phyloP scores from a whole-genome alignment of 495 filamentous ascomycete genomes.

The Penicillium canariense region DNA sequence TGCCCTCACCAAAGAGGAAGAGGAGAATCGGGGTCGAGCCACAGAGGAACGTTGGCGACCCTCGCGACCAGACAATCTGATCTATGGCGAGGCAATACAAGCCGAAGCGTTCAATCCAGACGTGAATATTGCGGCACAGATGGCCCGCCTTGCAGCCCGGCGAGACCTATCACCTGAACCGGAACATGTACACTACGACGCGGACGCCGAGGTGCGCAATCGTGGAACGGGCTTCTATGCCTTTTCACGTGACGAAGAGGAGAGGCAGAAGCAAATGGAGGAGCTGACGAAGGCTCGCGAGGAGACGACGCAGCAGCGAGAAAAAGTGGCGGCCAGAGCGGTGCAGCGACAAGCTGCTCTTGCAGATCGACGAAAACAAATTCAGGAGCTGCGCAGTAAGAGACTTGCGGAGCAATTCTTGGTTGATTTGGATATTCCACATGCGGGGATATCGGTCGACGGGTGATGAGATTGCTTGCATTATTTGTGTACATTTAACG shows the following conservation, averaged over 20 bases:
- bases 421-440: background rate
- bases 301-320: slow-evolving; percentile 63
- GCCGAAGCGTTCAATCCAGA: slow-evolving; percentile 73
- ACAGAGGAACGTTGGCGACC: slow-evolving; percentile 56
- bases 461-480: background rate
- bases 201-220: slow-evolving; percentile 72
- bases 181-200: slow-evolving; percentile 78
- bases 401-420: background rate
- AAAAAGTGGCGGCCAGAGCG: slow-evolving; percentile 3
- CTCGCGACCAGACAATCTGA: slow-evolving; percentile 63
- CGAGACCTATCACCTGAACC: slow-evolving; percentile 75
- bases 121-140: slow-evolving; percentile 54
- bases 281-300: slow-evolving; percentile 61
- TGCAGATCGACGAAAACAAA: slow-evolving; percentile 4
- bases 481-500: background rate
- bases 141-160: slow-evolving; percentile 69
- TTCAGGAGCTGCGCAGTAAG: slow-evolving; percentile 1
- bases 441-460: background rate
- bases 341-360: slow-evolving; percentile 1
- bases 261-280: slow-evolving; percentile 71
- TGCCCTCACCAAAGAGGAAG: slow-evolving; percentile 47
- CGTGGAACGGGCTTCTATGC: slow-evolving; percentile 90
- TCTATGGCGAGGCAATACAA: slow-evolving; percentile 82
- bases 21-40: slow-evolving; percentile 32
- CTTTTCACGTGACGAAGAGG: slow-evolving; percentile 70